phyloP scores from a whole-genome alignment of 805 yeast genomes.

The Pichia cephalocereana region DNA sequence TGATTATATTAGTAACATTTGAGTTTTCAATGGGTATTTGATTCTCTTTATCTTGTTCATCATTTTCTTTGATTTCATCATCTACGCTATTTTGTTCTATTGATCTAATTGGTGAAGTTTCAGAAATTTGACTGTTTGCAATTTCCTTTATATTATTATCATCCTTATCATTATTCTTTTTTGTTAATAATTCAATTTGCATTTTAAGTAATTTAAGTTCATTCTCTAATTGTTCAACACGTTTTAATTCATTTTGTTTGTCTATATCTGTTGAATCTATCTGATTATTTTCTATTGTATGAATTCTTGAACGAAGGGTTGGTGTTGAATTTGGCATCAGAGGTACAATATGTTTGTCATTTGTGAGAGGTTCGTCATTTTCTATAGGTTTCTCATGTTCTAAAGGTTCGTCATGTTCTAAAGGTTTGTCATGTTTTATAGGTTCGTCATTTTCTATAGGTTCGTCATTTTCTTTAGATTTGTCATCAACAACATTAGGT shows the following conservation, averaged over 20 bases:
- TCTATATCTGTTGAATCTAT: background rate
- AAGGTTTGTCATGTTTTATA: no score
- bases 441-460: no score
- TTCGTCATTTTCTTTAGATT: no score
- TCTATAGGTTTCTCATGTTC: no score
- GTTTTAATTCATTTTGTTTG: background rate
- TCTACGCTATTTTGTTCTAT: background rate
- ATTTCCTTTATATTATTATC: no score
- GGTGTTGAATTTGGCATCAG: background rate
- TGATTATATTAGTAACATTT: background rate
- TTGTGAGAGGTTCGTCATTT: background rate
- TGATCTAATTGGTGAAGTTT: no score
- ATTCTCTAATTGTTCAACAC: constrained; percentile 3
- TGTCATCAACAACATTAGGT: no score
- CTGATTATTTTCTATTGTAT: background rate
- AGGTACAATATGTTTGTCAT: no score
- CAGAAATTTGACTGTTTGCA: no score
- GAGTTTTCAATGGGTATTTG: background rate
- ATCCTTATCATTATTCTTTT: background rate
- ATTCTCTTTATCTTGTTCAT: background rate
- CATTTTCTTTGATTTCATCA: background rate
- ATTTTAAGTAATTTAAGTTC: constrained; percentile 1
- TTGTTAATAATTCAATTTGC: constrained; percentile 1
- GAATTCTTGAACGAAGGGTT: background rate
- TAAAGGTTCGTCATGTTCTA: no score